Percentiles rank a stretch among this genome's conserved stretches.
Evolutionary conservation across 1,284 basidiomycete species (phyloP).

Genomic region (Schizophyllum commune): DNA sequence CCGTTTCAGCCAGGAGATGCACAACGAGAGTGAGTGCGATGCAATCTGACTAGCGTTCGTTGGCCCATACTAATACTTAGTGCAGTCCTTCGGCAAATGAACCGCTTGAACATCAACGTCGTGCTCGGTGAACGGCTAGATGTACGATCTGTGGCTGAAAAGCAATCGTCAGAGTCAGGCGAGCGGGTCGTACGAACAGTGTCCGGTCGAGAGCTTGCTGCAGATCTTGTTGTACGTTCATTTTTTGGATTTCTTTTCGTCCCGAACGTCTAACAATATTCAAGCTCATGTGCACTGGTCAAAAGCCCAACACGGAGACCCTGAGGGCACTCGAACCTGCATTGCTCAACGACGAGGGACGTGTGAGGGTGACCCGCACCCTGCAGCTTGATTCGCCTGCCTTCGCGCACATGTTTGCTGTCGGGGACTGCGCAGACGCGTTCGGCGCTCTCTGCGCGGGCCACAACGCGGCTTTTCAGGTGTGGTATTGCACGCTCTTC

Average conservation of each 20-base stretch:
- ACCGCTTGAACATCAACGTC: slow-evolving; percentile 29
- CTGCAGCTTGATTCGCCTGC: background rate
- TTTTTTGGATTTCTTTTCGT: slow-evolving; percentile 4
- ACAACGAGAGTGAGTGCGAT: slow-evolving; percentile 27
- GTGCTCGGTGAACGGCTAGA: slow-evolving; percentile 51
- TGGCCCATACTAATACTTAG: background rate
- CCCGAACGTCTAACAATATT: background rate
- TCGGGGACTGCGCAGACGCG: slow-evolving; percentile 65
- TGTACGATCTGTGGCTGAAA: slow-evolving; percentile 25
- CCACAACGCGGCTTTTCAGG: slow-evolving; percentile 62
- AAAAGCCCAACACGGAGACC: slow-evolving; percentile 61
- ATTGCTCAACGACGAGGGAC: background rate
- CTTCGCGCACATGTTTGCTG: slow-evolving; percentile 55
- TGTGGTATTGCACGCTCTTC: slow-evolving; percentile 17
- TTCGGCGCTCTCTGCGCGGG: slow-evolving; percentile 67
- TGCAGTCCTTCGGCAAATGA: background rate
- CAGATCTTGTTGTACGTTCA: slow-evolving; percentile 51
- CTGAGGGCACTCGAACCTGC: slow-evolving; percentile 30
- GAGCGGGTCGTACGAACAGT: slow-evolving; percentile 9
- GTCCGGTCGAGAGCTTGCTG: slow-evolving; percentile 49
- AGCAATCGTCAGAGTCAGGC: background rate
- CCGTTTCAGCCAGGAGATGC: slow-evolving; percentile 39
- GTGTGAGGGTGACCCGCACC: background rate
- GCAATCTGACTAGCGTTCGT: background rate
- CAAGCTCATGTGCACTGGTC: slow-evolving; percentile 71